These are phyloP conservation scores for Phascolomyces articulosus DNA, from an alignment of 371 early-diverging fungal genomes.

Conservation along the genomic window DNA sequence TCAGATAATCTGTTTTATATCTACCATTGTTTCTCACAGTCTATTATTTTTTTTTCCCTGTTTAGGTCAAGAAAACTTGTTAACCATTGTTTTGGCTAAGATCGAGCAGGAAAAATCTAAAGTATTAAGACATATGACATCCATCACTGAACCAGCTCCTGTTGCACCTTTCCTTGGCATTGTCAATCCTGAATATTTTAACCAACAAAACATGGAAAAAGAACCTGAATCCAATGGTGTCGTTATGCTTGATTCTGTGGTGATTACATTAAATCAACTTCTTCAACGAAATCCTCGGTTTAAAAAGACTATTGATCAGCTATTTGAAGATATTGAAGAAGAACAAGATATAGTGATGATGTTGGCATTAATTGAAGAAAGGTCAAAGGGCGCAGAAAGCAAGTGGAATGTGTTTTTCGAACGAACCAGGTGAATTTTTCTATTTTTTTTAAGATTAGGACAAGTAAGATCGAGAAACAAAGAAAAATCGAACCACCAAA, in stretches of 20 bases:
- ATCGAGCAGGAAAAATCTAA: slow-evolving; percentile 24
- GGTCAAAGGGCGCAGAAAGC: slow-evolving; percentile 22
- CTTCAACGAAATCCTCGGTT: slow-evolving; percentile 26
- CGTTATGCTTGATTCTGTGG: slow-evolving; percentile 23
- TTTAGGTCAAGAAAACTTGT: slow-evolving; percentile 35
- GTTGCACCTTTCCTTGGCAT: slow-evolving; percentile 36
- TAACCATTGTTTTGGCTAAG: slow-evolving; percentile 20
- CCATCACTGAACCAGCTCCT: slow-evolving; percentile 22
- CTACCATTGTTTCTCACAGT: background rate
- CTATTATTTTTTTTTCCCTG: slow-evolving; percentile 1
- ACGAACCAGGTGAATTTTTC: slow-evolving; percentile 14
- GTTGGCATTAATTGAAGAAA: slow-evolving; percentile 42
- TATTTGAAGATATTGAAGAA: slow-evolving; percentile 49
- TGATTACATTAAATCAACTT: slow-evolving; percentile 32
- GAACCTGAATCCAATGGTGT: background rate
- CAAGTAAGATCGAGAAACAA: too few relatives aligned
- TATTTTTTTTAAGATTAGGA: too few relatives aligned
- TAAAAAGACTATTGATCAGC: slow-evolving; percentile 20
- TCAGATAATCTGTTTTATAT: background rate
- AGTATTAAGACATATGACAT: slow-evolving; percentile 28
- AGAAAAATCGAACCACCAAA: too few relatives aligned
- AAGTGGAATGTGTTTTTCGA: slow-evolving; percentile 35
- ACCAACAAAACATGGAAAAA: background rate
- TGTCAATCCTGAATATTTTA: slow-evolving; percentile 25
- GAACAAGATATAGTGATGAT: slow-evolving; percentile 54